Base-by-base conservation (phyloP, 257 asterid species). In the Craterostigma plantagineum region DNA sequence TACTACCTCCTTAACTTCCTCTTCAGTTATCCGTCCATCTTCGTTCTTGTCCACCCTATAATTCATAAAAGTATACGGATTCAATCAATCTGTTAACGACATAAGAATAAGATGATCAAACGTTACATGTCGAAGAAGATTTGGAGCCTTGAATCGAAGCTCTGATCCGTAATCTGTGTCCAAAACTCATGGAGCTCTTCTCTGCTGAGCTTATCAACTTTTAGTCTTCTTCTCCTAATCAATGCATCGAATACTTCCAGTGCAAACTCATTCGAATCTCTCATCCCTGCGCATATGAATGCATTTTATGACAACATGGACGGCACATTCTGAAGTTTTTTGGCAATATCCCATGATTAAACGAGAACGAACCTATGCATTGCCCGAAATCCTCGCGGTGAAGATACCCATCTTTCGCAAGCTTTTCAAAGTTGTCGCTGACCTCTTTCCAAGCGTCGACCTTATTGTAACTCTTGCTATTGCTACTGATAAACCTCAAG, bases 81-180 rank as follows among this genome's bases (percentile, higher is more conserved):
- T n/a, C 35, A 50, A 41, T 27, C 9, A 14, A 30, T 49, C 16
- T 36, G 27, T 9, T 51, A 44, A 55, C n/a, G n/a, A n/a, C 48
- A 37, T 14, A 15, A n/a, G 2, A 14, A 8, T 1, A 8, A 40
- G 3, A 40, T 16, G 13, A 10, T 1, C 23, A 7, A 10, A 42
- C 83, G 8, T 74, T n/a, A 87, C 98, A 87, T 87, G 92, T 87
- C 98, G 70, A 87, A 87, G 78, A 87, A 87, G 52, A 82, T 79
- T 56, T 82, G 98, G 52, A 87, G 92, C 59, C 98, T 67, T 38
- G 98, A 87, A 64, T 87, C 98, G 62, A 87, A 87, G 43, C 98
- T 87, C 56, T 82, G 92, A 63, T 87, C 95, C 7, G 90, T 82
- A 59, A 87, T 74, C 55, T 79, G 98, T 3, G 91, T 71, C 98